Conservation (phyloP, 768 basidiomycete species). For the Dentipellis sp. region DNA sequence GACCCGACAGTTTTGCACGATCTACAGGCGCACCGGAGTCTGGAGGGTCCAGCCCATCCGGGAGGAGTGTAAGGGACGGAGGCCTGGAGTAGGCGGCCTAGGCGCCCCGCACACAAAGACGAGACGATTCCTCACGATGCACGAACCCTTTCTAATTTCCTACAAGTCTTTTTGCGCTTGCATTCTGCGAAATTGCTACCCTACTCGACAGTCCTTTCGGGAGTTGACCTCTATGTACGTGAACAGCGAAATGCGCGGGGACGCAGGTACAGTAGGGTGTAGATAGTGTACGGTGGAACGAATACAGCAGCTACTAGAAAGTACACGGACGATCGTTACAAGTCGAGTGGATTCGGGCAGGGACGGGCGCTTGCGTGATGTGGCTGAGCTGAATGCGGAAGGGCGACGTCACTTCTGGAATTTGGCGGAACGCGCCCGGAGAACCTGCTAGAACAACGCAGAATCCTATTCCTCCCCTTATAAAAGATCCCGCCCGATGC, state of each 20-base stretch:
- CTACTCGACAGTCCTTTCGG: background rate
- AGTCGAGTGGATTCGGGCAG: too few relatives aligned
- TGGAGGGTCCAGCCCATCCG: constrained; percentile 32
- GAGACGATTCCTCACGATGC: background rate
- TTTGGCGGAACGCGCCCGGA: constrained; percentile 3
- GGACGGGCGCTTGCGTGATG: too few relatives aligned
- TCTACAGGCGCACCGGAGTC: constrained; percentile 77
- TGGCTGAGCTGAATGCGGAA: too few relatives aligned
- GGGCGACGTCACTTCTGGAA: background rate
- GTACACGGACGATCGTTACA: too few relatives aligned
- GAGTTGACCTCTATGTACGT: background rate
- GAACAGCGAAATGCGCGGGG: too few relatives aligned
- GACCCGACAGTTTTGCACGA: constrained; percentile 86
- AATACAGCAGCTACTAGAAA: too few relatives aligned
- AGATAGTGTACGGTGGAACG: too few relatives aligned
- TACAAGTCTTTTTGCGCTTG: background rate
- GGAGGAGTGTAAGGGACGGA: background rate
- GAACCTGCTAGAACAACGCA: constrained; percentile 21
- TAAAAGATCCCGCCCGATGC: constrained; percentile 13
- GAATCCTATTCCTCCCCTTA: constrained; percentile 15
- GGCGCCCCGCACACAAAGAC: background rate
- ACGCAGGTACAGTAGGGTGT: too few relatives aligned
- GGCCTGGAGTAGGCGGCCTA: background rate
- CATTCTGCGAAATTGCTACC: background rate
- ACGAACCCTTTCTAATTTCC: background rate